A percentile compares a stretch with the other conserved stretches of the same genome.
These are phyloP conservation scores for Amauroascus verrucosus DNA, from an alignment of 2,329 filamentous ascomycete species.

Conservation along the genomic window DNA sequence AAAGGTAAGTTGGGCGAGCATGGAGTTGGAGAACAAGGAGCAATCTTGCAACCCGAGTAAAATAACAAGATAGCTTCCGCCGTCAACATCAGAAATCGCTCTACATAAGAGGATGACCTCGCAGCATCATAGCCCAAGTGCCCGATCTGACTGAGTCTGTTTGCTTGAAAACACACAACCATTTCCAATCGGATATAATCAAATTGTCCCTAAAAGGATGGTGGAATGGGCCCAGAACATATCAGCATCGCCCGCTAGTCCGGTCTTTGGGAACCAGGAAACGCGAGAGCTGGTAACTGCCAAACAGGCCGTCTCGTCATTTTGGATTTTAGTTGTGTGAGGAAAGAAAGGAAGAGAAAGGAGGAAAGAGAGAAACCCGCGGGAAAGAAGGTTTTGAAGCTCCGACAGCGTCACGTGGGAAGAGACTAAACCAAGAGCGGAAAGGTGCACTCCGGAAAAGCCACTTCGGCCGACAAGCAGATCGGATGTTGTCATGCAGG, in stretches of 20 bases:
- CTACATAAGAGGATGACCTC: too few species aligned
- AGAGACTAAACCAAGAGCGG: constrained; percentile 3
- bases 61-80: too few species aligned
- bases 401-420: constrained; percentile 14
- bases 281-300: constrained; percentile 44
- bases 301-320: constrained; percentile 60
- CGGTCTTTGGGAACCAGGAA: constrained; percentile 38
- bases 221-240: constrained; percentile 55
- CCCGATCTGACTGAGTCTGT: too few species aligned
- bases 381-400: constrained; percentile 11
- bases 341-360: constrained; percentile 41
- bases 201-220: constrained; percentile 55
- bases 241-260: constrained; percentile 48
- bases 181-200: constrained; percentile 48
- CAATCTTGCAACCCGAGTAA: too few species aligned
- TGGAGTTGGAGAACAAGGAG: too few species aligned
- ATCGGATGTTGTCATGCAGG: background rate
- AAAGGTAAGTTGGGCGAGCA: too few species aligned
- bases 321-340: constrained; percentile 68
- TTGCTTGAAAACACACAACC: constrained; percentile 15
- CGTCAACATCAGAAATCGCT: too few species aligned
- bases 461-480: constrained; percentile 6
- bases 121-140: too few species aligned
- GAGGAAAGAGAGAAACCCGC: constrained; percentile 14
- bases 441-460: constrained; percentile 5